Conservation (phyloP, 768 basidiomycete genomes). For the Mycena sanguinolenta region DNA sequence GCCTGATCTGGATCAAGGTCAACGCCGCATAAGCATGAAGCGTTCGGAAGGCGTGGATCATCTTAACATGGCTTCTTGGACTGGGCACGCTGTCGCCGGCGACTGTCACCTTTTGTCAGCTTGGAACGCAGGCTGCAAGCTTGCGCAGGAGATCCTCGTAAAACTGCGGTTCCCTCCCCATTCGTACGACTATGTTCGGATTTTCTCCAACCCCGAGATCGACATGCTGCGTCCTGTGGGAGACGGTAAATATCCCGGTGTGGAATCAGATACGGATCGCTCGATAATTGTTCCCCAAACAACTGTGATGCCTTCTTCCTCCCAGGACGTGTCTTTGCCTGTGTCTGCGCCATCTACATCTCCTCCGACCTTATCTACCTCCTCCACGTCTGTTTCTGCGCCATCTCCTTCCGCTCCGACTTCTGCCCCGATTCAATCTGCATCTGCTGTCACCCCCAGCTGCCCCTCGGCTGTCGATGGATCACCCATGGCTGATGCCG, state of each 20-base stretch:
- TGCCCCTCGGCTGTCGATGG: too few species aligned
- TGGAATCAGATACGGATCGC: slow-evolving; percentile 3
- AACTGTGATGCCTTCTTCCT: not conserved
- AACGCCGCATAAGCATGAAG: slow-evolving; percentile 32
- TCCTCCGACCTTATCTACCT: not conserved
- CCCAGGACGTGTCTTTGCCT: too few species aligned
- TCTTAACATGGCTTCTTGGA: slow-evolving; percentile 15
- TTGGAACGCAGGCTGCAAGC: not conserved
- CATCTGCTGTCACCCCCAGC: not conserved
- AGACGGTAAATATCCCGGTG: slow-evolving; percentile 20
- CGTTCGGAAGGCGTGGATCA: slow-evolving; percentile 17
- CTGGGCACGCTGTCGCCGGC: not conserved
- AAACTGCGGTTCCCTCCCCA: not conserved
- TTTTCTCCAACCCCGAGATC: not conserved
- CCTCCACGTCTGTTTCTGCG: not conserved
- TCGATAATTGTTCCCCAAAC: not conserved
- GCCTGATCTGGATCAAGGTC: slow-evolving; percentile 22
- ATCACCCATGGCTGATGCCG: too few species aligned
- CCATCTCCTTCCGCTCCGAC: not conserved
- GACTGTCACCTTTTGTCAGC: not conserved
- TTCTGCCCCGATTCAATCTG: not conserved
- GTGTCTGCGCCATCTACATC: too few species aligned
- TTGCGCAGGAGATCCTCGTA: not conserved
- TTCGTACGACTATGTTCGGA: not conserved
- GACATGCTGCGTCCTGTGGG: slow-evolving; percentile 23